Conservation (phyloP, 306 rosid genomes). For the Glycine soja region DNA sequence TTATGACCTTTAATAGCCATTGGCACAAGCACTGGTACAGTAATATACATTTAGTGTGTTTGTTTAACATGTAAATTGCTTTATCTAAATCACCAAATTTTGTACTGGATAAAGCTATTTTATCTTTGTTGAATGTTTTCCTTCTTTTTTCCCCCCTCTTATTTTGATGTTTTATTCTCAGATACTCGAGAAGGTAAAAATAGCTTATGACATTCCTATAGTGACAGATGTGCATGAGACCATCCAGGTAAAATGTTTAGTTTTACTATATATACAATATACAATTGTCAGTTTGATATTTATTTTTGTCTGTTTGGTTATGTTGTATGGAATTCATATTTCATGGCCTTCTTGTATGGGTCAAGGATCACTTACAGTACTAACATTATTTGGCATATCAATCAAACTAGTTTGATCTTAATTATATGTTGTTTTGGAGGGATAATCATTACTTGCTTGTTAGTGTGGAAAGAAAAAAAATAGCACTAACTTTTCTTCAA, state of each 20-base stretch:
- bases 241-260: conserved; percentile 63
- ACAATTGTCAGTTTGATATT: conserved; percentile 10
- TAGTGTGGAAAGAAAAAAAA: neutral
- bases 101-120: conserved; percentile 28
- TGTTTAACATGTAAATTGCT: conserved; percentile 33
- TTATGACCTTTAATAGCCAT: conserved; percentile 11
- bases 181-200: conserved; percentile 95
- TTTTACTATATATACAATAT: conserved; percentile 11
- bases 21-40: neutral
- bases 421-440: conserved; percentile 13
- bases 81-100: conserved; percentile 16
- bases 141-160: conserved; percentile 34
- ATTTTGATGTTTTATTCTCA: conserved; percentile 47
- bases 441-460: conserved; percentile 4
- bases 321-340: conserved; percentile 38
- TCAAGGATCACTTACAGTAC: conserved; percentile 4
- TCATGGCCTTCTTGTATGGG: conserved; percentile 22
- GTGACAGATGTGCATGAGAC: conserved; percentile 93
- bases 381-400: conserved; percentile 16
- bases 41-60: conserved; percentile 14
- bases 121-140: conserved; percentile 29
- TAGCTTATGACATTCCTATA: conserved; percentile 85
- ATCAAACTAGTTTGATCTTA: neutral
- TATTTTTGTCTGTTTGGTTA: neutral
- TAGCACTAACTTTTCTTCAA: conserved; percentile 8